Evolutionary conservation across 495 filamentous ascomycete species (phyloP).

Genomic region (Chaetomium cochliodes): DNA sequence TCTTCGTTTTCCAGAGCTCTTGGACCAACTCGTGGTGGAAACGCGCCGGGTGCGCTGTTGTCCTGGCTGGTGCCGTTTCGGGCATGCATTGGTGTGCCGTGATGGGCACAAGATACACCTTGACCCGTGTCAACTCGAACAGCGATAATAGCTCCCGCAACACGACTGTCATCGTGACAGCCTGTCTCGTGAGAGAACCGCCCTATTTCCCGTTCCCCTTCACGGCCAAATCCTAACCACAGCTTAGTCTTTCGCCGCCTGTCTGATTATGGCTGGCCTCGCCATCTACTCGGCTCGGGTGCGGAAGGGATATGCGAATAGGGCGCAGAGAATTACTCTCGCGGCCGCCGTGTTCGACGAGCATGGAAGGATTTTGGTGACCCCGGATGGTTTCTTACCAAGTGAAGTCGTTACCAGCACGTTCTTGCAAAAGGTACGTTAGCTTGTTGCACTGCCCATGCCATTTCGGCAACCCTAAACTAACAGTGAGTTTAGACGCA

Average conservation of each 20-base stretch:
- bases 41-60: constrained; percentile 59
- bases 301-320: constrained; percentile 55
- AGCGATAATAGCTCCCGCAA: constrained; percentile 49
- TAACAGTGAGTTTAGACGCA: constrained; percentile 50
- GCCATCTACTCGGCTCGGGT: constrained; percentile 58
- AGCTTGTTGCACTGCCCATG: too few species aligned
- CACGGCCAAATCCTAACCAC: not conserved
- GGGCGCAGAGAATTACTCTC: constrained; percentile 76
- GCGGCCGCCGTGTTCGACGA: constrained; percentile 74
- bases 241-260: constrained; percentile 58
- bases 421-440: constrained; percentile 58
- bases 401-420: constrained; percentile 75
- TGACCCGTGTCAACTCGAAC: constrained; percentile 37
- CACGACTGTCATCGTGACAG: constrained; percentile 61
- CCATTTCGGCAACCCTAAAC: not conserved
- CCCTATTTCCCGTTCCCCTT: too few species aligned
- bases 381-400: constrained; percentile 76
- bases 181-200: constrained; percentile 57
- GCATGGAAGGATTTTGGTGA: constrained; percentile 74
- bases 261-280: constrained; percentile 49
- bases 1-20: constrained; percentile 71
- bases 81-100: constrained; percentile 89
- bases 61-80: constrained; percentile 71
- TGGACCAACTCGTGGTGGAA: constrained; percentile 83
- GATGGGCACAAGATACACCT: constrained; percentile 64